These are phyloP conservation scores for Pseudogymnoascus destructans DNA, from an alignment of 2,329 filamentous ascomycete genomes.

Conservation along the genomic window DNA sequence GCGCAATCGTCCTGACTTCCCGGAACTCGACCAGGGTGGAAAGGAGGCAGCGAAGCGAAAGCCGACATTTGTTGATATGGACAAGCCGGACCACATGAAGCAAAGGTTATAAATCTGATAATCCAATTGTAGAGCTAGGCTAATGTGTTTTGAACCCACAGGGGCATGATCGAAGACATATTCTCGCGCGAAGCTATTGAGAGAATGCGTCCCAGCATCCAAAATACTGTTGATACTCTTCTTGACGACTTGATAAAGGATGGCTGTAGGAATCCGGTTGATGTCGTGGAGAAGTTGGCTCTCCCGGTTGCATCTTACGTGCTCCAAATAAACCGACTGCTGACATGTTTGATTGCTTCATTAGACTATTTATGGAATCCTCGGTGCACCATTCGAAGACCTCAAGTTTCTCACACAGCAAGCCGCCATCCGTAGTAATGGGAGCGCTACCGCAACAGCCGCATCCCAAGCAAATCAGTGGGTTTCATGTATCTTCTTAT, in stretches of 20 bases:
- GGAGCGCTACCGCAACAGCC: constrained; percentile 34
- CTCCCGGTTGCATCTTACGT: constrained; percentile 36
- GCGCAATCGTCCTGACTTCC: constrained; percentile 32
- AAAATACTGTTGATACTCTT: constrained; percentile 33
- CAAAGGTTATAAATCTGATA: constrained; percentile 27
- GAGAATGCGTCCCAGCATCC: constrained; percentile 32
- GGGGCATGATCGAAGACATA: constrained; percentile 34
- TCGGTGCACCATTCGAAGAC: constrained; percentile 36
- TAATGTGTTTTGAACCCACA: constrained; percentile 14
- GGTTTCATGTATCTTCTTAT: constrained; percentile 9
- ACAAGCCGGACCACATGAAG: constrained; percentile 34
- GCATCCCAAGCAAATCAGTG: constrained; percentile 34
- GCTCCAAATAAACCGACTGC: neutral
- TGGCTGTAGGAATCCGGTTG: constrained; percentile 29
- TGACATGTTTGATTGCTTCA: neutral
- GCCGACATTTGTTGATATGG: constrained; percentile 40
- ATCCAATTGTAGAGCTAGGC: neutral
- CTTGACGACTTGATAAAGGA: constrained; percentile 30
- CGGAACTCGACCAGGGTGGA: constrained; percentile 34
- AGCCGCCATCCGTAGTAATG: constrained; percentile 34
- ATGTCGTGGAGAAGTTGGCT: constrained; percentile 35
- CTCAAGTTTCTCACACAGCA: constrained; percentile 35
- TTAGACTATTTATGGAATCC: constrained; percentile 37
- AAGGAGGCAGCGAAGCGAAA: constrained; percentile 36
- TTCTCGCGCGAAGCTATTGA: constrained; percentile 31